Conservation (phyloP, 805 yeast species). For the Zygoascus tannicola region DNA sequence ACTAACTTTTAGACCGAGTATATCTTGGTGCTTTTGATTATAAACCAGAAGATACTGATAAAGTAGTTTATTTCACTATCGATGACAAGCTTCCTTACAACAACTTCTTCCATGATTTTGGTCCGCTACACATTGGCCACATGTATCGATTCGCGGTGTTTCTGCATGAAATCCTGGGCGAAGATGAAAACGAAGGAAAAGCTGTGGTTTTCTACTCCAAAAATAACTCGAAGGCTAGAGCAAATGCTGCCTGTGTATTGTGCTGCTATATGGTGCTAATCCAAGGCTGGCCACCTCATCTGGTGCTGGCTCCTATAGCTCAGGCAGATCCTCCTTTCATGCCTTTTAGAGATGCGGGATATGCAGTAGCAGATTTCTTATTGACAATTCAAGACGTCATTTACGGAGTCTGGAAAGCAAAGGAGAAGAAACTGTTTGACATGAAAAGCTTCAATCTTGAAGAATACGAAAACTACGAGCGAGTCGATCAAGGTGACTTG, state of each 20-base stretch:
- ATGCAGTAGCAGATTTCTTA: slow-evolving; percentile 89
- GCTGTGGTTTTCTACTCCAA: slow-evolving; percentile 88
- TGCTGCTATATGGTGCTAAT: slow-evolving; percentile 92
- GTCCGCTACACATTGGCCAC: slow-evolving; percentile 90
- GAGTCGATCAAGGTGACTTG: slow-evolving; percentile 96
- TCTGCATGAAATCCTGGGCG: slow-evolving; percentile 83
- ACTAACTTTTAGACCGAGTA: slow-evolving; percentile 59
- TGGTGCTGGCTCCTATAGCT: slow-evolving; percentile 87
- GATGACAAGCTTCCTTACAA: slow-evolving; percentile 90
- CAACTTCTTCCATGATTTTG: slow-evolving; percentile 93
- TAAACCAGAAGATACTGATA: slow-evolving; percentile 66
- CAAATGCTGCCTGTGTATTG: slow-evolving; percentile 89
- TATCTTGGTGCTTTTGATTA: slow-evolving; percentile 85
- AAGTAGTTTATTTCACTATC: slow-evolving; percentile 77
- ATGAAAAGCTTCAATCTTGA: slow-evolving; percentile 80
- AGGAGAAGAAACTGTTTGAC: slow-evolving; percentile 82
- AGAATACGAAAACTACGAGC: slow-evolving; percentile 87
- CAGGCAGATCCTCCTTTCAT: slow-evolving; percentile 90
- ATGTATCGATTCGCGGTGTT: slow-evolving; percentile 91
- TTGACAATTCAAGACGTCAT: slow-evolving; percentile 90
- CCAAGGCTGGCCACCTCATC: slow-evolving; percentile 98
- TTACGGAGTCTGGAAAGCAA: slow-evolving; percentile 96
- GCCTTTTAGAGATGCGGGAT: slow-evolving; percentile 96
- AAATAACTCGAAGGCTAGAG: slow-evolving; percentile 68
- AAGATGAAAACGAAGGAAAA: slow-evolving; percentile 70